These are phyloP conservation scores for Salix koriyanagi DNA, from an alignment of 345 rosid genomes.

Conservation along the genomic window DNA sequence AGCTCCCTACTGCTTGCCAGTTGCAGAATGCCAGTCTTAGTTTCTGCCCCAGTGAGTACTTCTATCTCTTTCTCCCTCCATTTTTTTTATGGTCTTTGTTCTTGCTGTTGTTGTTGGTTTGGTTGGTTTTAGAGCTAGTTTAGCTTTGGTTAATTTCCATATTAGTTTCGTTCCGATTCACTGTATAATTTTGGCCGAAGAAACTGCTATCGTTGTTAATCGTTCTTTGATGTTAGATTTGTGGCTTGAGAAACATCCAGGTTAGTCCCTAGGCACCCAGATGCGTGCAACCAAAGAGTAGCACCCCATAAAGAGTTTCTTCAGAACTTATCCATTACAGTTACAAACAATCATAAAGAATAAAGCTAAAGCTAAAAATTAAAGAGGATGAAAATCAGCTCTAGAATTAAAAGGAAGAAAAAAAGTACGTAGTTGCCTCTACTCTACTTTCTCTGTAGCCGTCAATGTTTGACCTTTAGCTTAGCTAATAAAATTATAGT, in stretches of 20 bases:
- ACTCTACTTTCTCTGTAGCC: background rate
- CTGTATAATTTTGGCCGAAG: background rate
- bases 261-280: background rate
- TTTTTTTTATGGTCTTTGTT: background rate
- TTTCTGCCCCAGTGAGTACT: conserved; percentile 60
- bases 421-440: no score
- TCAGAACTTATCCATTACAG: background rate
- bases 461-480: background rate
- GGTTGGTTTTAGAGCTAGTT: background rate
- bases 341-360: background rate
- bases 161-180: background rate
- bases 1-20: conserved; percentile 78
- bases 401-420: background rate
- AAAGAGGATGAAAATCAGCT: background rate
- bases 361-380: background rate
- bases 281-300: background rate
- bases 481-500: background rate
- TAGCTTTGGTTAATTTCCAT: background rate
- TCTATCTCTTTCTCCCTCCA: background rate
- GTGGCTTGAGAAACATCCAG: background rate
- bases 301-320: background rate
- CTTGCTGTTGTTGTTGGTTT: background rate
- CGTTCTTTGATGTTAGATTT: background rate
- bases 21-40: conserved; percentile 57
- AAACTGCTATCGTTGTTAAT: background rate